Evolutionary conservation across 345 rosid species (phyloP), one percentile per base, ranked within the genome.

Genomic region (Hevea brasiliensis): DNA sequence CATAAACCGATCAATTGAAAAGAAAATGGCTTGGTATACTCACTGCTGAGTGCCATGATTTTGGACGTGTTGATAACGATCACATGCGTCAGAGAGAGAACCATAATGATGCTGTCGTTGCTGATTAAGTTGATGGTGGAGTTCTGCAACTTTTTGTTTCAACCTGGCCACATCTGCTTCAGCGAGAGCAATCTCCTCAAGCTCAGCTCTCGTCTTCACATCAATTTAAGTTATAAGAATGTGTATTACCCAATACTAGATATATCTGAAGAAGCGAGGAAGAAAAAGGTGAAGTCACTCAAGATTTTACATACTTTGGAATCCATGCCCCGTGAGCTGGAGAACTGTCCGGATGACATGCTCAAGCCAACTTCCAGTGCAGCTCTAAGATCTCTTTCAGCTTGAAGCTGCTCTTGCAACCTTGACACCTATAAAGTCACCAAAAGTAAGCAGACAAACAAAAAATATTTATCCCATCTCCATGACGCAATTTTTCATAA

Each of bases 171-270:
- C 99, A 84, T 95, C 98, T 40, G 96, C 98, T 88, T 95, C 99
- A 56, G 99, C 99, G 78, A 92, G 93, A 82, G 99, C 98, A 81
- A 95, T 95, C 88, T 95, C 99, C 88, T 95, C 98, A 45, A 95
- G 98, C 89, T 95, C 99, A 32, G 94, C 96, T 89, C 94, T 91
- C 65, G 98, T 95, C 99, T 95, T 81, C 85, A 85, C 74, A 86
- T 79, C 75, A 76, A 81, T 74, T 71, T 26, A 71, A 79, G 59
- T 71, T 70, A 71, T 78, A 64, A 82, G 83, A 69, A 79, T 67
- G 74, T 21, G 59, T 32, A 70, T 56, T 17, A 26, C 62, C 53
- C 37, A 68, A 69, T 18, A 17, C 56, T 59, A 20, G 11, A 37
- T 54, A 62, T 32, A 32, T 32, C 58, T 2, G 35, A 37, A 40